Evolutionary conservation across 108 stramenopile species (phyloP), one percentile per base, ranked within the genome.

Genomic region (Nitzschia putrida): DNA sequence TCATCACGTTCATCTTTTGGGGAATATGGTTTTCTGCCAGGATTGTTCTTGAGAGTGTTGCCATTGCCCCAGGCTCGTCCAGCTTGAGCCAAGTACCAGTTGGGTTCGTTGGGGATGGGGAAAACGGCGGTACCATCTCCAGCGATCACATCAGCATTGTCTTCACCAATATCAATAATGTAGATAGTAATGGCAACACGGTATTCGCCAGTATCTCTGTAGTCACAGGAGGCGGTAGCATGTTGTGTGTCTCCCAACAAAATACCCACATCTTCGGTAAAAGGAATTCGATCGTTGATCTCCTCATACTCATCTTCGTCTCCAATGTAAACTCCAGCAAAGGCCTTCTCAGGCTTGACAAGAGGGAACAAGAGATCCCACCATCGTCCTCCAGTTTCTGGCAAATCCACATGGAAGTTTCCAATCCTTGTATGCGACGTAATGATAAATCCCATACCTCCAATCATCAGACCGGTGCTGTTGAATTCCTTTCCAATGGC

Each of bases 311-410:
- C 80, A 38, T 34, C 58, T 18, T 60, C 58, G 38, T 39, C 38
- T 8, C 23, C 38, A 44, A 84, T 63, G 14, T 51, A 70, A 14
- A 84, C 44, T 53, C 80, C 77, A 3, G 83, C 76, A 34, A 63
- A 12, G 11, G 71, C 64, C 51, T 80, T 71, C 10, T 79, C 80
- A 13, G 78, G 73, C 6, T 81, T 38, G n/a, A 81, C 78, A 43
- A 84, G 59, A 23, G 83, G 83, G 50, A 84, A 78, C 34, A 84
- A 67, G 43, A 84, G 67, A 60, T 81, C 77, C 56, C 76, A 84
- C 26, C 80, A 73, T 42, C 56, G 64, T 14, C 45, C 74, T 13
- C 78, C 80, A 7, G 74, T 64, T 4, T 14, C n/a, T 0, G 40
- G 57, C 11, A 66, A 63, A 56, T 81, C 80, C n/a, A 38, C 40